Evolutionary conservation across 805 yeast species (phyloP).

Genomic region (Nakazawaea wyomingensis): DNA sequence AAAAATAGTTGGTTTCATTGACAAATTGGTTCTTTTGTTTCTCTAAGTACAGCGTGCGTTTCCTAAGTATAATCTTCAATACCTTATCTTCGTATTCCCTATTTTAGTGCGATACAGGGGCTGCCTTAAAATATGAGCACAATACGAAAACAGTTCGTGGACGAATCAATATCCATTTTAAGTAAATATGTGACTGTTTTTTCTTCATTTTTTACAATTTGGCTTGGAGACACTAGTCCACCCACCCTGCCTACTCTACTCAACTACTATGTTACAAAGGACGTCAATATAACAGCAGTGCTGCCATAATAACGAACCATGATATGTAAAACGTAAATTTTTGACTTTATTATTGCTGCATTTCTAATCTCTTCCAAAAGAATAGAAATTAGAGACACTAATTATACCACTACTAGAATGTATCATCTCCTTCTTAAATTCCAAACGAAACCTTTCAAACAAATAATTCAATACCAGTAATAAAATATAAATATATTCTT

Average conservation of each 20-base stretch:
- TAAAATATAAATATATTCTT: not conserved
- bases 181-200: slow-evolving; percentile 9
- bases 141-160: not conserved
- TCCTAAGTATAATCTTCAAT: no score
- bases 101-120: not conserved
- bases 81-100: no score
- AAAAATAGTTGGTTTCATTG: not conserved
- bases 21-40: no score
- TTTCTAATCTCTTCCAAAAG: slow-evolving; percentile 2
- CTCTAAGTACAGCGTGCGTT: no score
- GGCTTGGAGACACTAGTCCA: no score
- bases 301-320: no score
- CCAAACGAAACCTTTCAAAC: not conserved
- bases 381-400: not conserved
- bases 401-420: slow-evolving; percentile 3
- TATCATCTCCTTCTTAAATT: not conserved
- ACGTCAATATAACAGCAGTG: no score
- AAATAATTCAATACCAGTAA: not conserved
- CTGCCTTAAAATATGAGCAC: not conserved
- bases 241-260: no score
- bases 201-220: no score
- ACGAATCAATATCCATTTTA: not conserved
- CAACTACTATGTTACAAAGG: no score
- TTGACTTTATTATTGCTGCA: slow-evolving; percentile 1
- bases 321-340: not conserved